Evolutionary conservation across 768 basidiomycete genomes (phyloP), one percentile per base, ranked within the genome.

Genomic region (Mycena maculata): DNA sequence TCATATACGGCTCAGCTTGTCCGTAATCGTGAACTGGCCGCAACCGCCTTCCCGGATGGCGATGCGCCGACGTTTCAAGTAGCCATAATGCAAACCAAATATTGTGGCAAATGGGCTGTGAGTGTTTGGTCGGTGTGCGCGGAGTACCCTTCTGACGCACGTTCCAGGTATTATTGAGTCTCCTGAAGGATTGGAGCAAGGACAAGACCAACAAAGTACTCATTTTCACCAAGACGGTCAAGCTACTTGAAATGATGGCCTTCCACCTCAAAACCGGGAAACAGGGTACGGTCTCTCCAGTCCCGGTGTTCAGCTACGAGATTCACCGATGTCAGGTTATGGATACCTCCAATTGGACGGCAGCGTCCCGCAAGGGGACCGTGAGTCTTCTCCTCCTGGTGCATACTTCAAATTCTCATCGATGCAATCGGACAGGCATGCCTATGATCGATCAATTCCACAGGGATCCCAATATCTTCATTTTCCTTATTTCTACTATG

Each of bases 221-320:
- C 45, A 90, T 98, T 63, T 98, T 98, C 79, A 96, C 95, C 3
- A 95, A 95, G 76, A 92, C 94, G 1, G 93, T 96, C 60, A 95
- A 96, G 76, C 80, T 98, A 27, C 82, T 98, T 15, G 91, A 92
- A 20, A 94, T 96, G 89, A 79, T 98, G 28, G 87, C 92, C 38
- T 91, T 88, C 71, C 92, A 93, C 76, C 84, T 96, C 15, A 82
- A 81, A n/a, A 80, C 78, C 12, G 80, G 33, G 33, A 13, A 36
- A 36, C 33, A 80, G 74, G 78, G 92, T 91, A 45, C 52, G 81
- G 72, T 11, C 62, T 52, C n/a, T 59, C 52, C 16, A 20, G 60
- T 38, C 60, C 28, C 27, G 23, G 27, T 15, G 22, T 38, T n/a
- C 11, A 13, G 16, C 55, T 36, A 39, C 44, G 53, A 67, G 22